phyloP scores from a whole-genome alignment of 306 rosid genomes.

The Herpetospermum pedunculosum region DNA sequence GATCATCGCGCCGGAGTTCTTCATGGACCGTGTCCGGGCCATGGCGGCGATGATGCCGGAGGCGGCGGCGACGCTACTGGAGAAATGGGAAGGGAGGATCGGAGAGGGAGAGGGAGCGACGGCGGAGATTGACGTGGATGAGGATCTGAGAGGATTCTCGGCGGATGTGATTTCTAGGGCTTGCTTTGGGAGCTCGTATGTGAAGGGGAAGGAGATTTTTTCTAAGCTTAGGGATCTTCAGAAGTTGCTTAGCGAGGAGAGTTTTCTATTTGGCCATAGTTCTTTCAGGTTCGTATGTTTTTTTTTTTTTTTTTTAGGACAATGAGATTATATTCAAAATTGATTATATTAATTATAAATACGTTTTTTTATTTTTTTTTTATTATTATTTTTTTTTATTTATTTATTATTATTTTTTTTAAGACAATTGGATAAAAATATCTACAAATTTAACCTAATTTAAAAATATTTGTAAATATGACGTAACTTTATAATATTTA shows the following conservation, averaged over 20 bases:
- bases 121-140: slow-evolving; percentile 61
- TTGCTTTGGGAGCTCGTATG: slow-evolving; percentile 78
- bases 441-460: too few relatives aligned
- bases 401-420: too few relatives aligned
- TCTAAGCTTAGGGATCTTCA: slow-evolving; percentile 66
- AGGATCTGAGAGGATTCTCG: slow-evolving; percentile 47
- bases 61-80: slow-evolving; percentile 42
- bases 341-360: too few relatives aligned
- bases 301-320: too few relatives aligned
- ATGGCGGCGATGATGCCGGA: slow-evolving; percentile 71
- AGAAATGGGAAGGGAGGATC: slow-evolving; percentile 47
- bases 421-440: too few relatives aligned
- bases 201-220: slow-evolving; percentile 62
- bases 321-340: too few relatives aligned
- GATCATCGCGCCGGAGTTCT: slow-evolving; percentile 82
- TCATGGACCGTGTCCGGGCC: slow-evolving; percentile 83
- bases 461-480: too few relatives aligned
- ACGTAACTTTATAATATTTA: too few relatives aligned
- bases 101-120: slow-evolving; percentile 22
- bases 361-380: too few relatives aligned
- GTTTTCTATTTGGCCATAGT: slow-evolving; percentile 45
- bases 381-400: too few relatives aligned
- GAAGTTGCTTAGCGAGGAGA: slow-evolving; percentile 24
- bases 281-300: slow-evolving; percentile 32
- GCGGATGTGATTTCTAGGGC: slow-evolving; percentile 89